A percentile compares a stretch with the other conserved stretches of the same genome.
Evolutionary conservation across 352 stramenopile genomes (phyloP).

Genomic region (Globisporangium solare): DNA sequence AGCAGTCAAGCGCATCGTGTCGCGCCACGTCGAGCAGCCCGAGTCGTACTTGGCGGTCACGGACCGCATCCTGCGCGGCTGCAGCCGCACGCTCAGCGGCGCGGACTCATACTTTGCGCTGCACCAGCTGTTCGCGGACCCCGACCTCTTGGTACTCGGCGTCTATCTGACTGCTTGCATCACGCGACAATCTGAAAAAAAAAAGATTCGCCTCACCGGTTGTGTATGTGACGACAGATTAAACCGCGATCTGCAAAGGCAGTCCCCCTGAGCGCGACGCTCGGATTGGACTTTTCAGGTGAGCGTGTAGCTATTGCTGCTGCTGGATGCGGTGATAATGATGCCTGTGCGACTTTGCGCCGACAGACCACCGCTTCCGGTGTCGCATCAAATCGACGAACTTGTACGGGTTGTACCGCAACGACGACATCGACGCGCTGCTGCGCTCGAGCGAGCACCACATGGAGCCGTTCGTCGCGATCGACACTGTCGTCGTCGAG

Average conservation of each 20-base stretch:
- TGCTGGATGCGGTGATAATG: too few species aligned
- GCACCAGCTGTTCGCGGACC: constrained; percentile 53
- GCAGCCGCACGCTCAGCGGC: constrained; percentile 70
- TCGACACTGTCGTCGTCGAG: constrained; percentile 72
- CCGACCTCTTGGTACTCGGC: constrained; percentile 41
- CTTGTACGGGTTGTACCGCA: constrained; percentile 55
- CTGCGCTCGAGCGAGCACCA: constrained; percentile 21
- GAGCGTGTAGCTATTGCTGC: constrained; percentile 2
- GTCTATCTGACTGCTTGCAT: neutral
- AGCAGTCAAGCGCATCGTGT: constrained; percentile 69
- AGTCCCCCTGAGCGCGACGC: constrained; percentile 55
- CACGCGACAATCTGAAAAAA: too few species aligned
- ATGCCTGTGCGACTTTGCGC: constrained; percentile 7
- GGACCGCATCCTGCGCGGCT: constrained; percentile 64
- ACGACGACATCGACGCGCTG: constrained; percentile 53
- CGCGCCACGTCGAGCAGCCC: constrained; percentile 34
- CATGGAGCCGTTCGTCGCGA: constrained; percentile 43
- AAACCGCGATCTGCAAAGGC: constrained; percentile 41
- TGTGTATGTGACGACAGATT: constrained; percentile 35
- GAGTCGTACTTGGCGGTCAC: constrained; percentile 41
- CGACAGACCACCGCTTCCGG: constrained; percentile 54
- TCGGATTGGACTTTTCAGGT: constrained; percentile 47
- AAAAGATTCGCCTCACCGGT: neutral
- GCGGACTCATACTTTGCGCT: constrained; percentile 76
- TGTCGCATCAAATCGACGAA: constrained; percentile 70